Percentiles rank a stretch among this genome's conserved stretches.
phyloP scores from a whole-genome alignment of 805 yeast genomes.

The Blastobotrys robertii region DNA sequence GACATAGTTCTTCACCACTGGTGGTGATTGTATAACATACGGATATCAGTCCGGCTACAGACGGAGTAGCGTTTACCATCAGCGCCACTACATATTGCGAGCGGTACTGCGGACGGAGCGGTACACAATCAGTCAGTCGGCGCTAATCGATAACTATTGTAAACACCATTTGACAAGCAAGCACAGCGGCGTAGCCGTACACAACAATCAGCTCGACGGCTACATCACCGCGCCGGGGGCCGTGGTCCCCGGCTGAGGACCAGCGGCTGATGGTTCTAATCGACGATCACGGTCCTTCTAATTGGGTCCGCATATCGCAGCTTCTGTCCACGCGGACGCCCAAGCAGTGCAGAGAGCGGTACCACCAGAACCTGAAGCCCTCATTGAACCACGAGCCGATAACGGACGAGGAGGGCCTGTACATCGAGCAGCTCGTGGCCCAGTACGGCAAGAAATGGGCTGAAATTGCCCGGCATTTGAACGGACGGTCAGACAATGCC shows the following conservation, averaged over 20 bases:
- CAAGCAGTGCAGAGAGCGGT: slow-evolving; percentile 84
- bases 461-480: slow-evolving; percentile 77
- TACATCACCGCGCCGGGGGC: slow-evolving; percentile 46
- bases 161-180: too few species aligned
- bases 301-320: slow-evolving; percentile 82
- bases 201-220: neutral
- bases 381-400: slow-evolving; percentile 73
- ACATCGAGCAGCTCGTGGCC: slow-evolving; percentile 69
- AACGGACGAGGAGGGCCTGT: slow-evolving; percentile 70
- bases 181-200: too few species aligned
- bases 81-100: too few species aligned
- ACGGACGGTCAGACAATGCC: slow-evolving; percentile 84
- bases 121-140: too few species aligned
- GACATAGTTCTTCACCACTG: too few species aligned
- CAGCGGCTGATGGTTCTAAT: slow-evolving; percentile 60
- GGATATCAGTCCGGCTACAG: too few species aligned
- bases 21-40: too few species aligned
- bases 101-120: too few species aligned
- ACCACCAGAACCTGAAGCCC: slow-evolving; percentile 86
- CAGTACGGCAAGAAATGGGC: slow-evolving; percentile 90
- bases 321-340: slow-evolving; percentile 70
- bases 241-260: slow-evolving; percentile 87
- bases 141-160: too few species aligned
- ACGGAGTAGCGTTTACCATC: too few species aligned
- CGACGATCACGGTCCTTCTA: slow-evolving; percentile 62